phyloP scores from a whole-genome alignment of 2,329 filamentous ascomycete species.

The Pyrenophora tritici-repentis region DNA sequence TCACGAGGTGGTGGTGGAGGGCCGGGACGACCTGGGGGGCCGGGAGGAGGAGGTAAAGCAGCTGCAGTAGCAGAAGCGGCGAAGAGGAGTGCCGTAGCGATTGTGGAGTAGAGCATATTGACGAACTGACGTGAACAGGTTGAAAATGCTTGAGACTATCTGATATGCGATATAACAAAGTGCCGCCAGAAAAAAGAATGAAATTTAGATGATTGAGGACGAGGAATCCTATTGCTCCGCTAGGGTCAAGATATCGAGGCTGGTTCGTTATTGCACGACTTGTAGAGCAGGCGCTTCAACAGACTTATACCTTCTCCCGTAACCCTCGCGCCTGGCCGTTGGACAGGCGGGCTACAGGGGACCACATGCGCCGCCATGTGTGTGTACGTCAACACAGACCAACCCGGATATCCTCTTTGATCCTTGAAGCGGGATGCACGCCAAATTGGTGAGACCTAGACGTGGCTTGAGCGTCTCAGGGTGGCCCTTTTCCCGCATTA shows the following conservation, averaged over 20 bases:
- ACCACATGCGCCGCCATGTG: slow-evolving; percentile 36
- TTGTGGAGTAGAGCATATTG: slow-evolving; percentile 38
- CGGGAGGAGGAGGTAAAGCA: slow-evolving; percentile 27
- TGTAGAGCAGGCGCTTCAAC: slow-evolving; percentile 23
- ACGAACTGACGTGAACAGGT: too few species aligned
- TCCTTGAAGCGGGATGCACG: slow-evolving; percentile 36
- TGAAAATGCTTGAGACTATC: too few species aligned
- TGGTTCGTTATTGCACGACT: slow-evolving; percentile 22
- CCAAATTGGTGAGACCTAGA: slow-evolving; percentile 39
- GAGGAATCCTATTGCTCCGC: background rate
- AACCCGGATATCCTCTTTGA: slow-evolving; percentile 19
- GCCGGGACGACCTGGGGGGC: slow-evolving; percentile 20
- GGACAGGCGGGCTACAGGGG: slow-evolving; percentile 33
- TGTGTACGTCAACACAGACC: slow-evolving; percentile 35
- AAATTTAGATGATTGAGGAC: background rate
- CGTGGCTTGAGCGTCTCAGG: slow-evolving; percentile 36
- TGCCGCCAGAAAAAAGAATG: background rate
- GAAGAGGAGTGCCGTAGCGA: slow-evolving; percentile 30
- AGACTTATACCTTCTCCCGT: slow-evolving; percentile 36
- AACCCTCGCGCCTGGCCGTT: slow-evolving; percentile 32
- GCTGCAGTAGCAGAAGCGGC: slow-evolving; percentile 21
- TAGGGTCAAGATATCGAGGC: slow-evolving; percentile 19
- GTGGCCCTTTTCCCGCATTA: slow-evolving; percentile 24
- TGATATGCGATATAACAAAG: background rate
- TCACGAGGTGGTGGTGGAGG: slow-evolving; percentile 22